Evolutionary conservation across 495 filamentous ascomycete genomes (phyloP).

Genomic region (Evernia prunastri): DNA sequence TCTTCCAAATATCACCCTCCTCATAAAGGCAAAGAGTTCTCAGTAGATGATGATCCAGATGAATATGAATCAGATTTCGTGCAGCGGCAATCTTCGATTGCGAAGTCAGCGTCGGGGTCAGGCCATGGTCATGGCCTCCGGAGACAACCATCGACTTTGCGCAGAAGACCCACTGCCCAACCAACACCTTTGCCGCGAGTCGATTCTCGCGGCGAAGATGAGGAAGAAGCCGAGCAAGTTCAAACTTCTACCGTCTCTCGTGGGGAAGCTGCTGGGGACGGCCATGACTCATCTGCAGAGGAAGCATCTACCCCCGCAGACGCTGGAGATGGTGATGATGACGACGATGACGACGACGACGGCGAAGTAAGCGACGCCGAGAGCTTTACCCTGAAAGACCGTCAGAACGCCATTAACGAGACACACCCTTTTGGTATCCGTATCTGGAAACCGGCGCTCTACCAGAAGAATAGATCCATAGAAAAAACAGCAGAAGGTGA

Average conservation of each 20-base stretch:
- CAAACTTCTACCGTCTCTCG: background rate
- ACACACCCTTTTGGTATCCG: constrained; percentile 98
- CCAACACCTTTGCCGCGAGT: constrained; percentile 51
- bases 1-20: constrained; percentile 69
- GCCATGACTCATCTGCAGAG: constrained; percentile 27
- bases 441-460: constrained; percentile 96
- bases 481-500: constrained; percentile 94
- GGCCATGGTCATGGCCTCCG: constrained; percentile 22
- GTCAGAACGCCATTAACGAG: constrained; percentile 96
- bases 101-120: constrained; percentile 25
- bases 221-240: constrained; percentile 37
- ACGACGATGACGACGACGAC: constrained; percentile 57
- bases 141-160: constrained; percentile 59
- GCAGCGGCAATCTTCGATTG: constrained; percentile 27
- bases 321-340: constrained; percentile 39
- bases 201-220: constrained; percentile 48
- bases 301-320: constrained; percentile 32
- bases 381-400: constrained; percentile 75
- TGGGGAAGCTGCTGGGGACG: constrained; percentile 21
- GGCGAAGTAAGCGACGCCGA: constrained; percentile 67
- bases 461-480: constrained; percentile 95
- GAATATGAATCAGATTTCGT: constrained; percentile 64
- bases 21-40: constrained; percentile 81
- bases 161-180: constrained; percentile 59
- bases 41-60: constrained; percentile 81